These are phyloP conservation scores for Dothistroma septosporum DNA, from an alignment of 2,329 filamentous ascomycete genomes.

Conservation along the genomic window DNA sequence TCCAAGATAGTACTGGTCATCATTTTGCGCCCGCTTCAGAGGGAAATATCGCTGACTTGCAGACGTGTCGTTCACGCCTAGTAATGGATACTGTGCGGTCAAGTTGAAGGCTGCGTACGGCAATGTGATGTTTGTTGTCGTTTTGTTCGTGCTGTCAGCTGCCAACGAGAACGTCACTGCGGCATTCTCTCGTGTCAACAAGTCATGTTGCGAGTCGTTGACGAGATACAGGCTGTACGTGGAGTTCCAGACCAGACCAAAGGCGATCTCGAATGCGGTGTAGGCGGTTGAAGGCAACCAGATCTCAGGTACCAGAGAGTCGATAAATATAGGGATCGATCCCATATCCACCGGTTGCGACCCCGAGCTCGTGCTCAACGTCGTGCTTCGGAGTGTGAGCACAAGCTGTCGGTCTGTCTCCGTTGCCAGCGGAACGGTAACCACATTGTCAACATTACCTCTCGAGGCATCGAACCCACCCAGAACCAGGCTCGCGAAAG, in stretches of 20 bases:
- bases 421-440: constrained; percentile 31
- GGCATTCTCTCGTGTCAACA: constrained; percentile 32
- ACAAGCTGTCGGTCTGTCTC: constrained; percentile 24
- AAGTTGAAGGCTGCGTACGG: constrained; percentile 33
- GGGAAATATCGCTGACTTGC: constrained; percentile 25
- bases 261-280: constrained; percentile 38
- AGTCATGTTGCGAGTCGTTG: constrained; percentile 36
- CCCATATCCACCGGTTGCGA: background rate
- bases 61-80: constrained; percentile 39
- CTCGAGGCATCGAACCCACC: constrained; percentile 42
- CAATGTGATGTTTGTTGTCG: constrained; percentile 21
- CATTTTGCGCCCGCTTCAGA: constrained; percentile 20
- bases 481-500: constrained; percentile 27
- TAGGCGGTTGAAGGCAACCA: constrained; percentile 40
- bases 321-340: constrained; percentile 38
- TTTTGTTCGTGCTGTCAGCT: background rate
- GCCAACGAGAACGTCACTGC: constrained; percentile 35
- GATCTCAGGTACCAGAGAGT: constrained; percentile 40
- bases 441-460: constrained; percentile 36
- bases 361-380: background rate
- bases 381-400: constrained; percentile 21
- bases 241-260: constrained; percentile 39
- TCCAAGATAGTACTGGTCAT: constrained; percentile 27
- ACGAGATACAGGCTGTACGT: constrained; percentile 38
- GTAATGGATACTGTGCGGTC: constrained; percentile 15